Evolutionary conservation across 2,329 filamentous ascomycete genomes (phyloP).

Genomic region (Colletotrichum sp.): DNA sequence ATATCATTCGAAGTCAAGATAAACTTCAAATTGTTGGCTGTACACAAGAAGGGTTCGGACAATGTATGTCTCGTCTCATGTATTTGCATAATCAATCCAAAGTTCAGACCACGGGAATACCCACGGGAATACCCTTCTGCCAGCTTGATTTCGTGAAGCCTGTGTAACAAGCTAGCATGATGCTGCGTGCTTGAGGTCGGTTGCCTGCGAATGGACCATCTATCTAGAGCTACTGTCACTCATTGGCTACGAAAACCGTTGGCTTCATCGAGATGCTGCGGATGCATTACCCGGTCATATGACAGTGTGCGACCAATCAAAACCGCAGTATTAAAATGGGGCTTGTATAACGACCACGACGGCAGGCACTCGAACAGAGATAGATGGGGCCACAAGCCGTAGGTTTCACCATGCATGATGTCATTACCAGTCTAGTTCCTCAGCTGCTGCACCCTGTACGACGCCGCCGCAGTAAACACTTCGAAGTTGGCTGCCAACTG

Average conservation of each 20-base stretch:
- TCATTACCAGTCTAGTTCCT: neutral
- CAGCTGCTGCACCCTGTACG: neutral
- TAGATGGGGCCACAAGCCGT: neutral
- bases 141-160: neutral
- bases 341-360: neutral
- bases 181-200: neutral
- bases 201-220: neutral
- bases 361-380: neutral
- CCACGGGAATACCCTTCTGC: neutral
- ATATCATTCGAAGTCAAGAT: neutral
- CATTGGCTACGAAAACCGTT: neutral
- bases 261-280: neutral
- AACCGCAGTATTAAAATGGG: neutral
- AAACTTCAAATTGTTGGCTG: neutral
- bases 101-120: neutral
- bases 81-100: neutral
- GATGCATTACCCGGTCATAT: neutral
- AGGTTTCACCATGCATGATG: neutral
- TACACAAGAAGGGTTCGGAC: neutral
- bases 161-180: neutral
- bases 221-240: neutral
- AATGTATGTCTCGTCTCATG: neutral
- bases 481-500: neutral
- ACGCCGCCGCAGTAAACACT: neutral
- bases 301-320: neutral